Base-by-base conservation (phyloP, 2,329 filamentous ascomycete genomes). In the Leptographium wingfieldii region DNA sequence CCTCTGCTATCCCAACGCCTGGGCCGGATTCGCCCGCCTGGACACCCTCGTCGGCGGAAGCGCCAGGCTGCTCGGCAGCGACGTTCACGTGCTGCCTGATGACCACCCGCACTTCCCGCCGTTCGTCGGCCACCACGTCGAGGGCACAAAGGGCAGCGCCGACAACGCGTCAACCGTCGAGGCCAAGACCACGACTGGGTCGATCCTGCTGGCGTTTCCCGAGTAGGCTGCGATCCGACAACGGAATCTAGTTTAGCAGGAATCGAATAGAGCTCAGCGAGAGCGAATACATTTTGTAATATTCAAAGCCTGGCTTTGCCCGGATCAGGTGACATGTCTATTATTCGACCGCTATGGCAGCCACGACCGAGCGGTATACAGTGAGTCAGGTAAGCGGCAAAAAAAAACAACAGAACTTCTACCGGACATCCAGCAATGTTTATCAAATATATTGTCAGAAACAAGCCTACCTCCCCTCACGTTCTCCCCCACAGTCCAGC, bases 11-110 rank as follows among this genome's bases (percentile, higher is more conserved):
- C 80, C 80, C 0, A 66, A 65, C 27, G 69, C 73, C 2, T 83
- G 80, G 80, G 74, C 76, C 63, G 80, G 80, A 16, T 63, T 64
- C 25, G 67, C 81, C 40, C 62, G 62, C 11, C 72, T 75, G 14
- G 60, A 71, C 61, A 72, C 73, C 22, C 68, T 76, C 19, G 14
- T 29, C 5, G 73, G 73, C 29, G 78, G 78, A 2, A 63, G 59
- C 11, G 68, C 80, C 35, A 58, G 61, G 2, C 68, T 76, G 9
- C 62, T 57, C 25, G 80, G 80, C 16, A 70, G 74, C 49, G 78
- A 71, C 19, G 71, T 82, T 14, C 63, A 69, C 57, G 64, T 79
- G 3, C 67, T 73, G 16, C 70, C 66, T 57, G 61, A 62, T n/a
- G 62, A 67, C 3, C 62, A 65, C 1, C 60, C 61, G 46, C 57